Evolutionary conservation across 2,329 filamentous ascomycete genomes (phyloP).

Genomic region (Fusarium sterilihyphosum): DNA sequence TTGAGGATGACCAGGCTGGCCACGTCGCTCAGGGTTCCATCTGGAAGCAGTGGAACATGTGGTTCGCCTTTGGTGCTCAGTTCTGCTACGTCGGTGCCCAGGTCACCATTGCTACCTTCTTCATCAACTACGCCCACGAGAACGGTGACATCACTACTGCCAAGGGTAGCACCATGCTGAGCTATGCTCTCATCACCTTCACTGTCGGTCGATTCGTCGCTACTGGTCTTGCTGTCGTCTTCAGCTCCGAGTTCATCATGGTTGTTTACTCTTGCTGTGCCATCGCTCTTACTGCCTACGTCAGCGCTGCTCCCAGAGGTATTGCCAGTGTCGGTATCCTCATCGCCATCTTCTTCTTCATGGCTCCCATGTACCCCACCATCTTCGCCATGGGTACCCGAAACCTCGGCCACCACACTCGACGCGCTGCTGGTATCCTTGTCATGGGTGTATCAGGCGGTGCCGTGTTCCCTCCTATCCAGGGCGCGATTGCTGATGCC

Average conservation of each 20-base stretch:
- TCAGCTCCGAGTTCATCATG: conserved; percentile 74
- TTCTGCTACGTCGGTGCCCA: conserved; percentile 84
- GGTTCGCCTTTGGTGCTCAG: conserved; percentile 79
- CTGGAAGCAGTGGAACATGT: conserved; percentile 77
- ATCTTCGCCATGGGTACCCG: conserved; percentile 81
- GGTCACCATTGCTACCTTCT: conserved; percentile 71
- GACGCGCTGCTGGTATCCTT: conserved; percentile 77
- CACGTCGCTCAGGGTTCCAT: conserved; percentile 69
- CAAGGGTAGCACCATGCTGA: conserved; percentile 71
- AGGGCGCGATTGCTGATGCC: conserved; percentile 37
- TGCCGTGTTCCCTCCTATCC: conserved; percentile 47
- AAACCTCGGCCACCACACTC: conserved; percentile 78
- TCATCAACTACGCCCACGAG: conserved; percentile 77
- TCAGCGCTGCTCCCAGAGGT: conserved; percentile 54
- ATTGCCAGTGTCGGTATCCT: conserved; percentile 68
- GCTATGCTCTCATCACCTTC: conserved; percentile 80
- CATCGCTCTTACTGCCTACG: conserved; percentile 66
- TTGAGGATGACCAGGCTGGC: conserved; percentile 53
- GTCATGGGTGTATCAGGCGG: conserved; percentile 78
- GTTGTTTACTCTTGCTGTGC: conserved; percentile 71
- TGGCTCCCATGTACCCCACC: conserved; percentile 82
- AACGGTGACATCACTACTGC: conserved; percentile 63
- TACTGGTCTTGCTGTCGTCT: conserved; percentile 70
- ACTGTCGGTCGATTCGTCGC: conserved; percentile 76
- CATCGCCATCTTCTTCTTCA: conserved; percentile 79